Evolutionary conservation across 179 eudicot species (phyloP), one percentile per base, ranked within the genome.

Genomic region (Spinacia oleracea): DNA sequence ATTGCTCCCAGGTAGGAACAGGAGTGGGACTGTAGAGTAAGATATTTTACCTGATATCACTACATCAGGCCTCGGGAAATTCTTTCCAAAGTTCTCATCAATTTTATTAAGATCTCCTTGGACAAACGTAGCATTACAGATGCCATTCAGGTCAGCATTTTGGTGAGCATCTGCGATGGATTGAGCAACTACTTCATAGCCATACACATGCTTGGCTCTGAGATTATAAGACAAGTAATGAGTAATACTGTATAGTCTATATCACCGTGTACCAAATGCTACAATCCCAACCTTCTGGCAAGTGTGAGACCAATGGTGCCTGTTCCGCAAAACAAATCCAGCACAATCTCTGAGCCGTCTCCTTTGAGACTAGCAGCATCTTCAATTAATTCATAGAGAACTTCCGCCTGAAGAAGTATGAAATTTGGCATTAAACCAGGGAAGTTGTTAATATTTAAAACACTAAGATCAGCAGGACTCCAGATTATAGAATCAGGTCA

Each of bases 281-380:
- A 40, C 4, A 29, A 64, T 74, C 48, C 73, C 9, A 73, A 93
- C 98, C 89, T 91, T 86, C 80, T 93, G 64, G 98, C 98, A 48
- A 95, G 92, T 76, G 98, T 87, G 76, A 95, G 86, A 29, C 98
- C 98, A 63, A 96, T 96, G 71, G 99, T 96, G 79, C 99, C 99
- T 7, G 99, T 96, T 81, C 99, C 98, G 85, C 98, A 96, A 75
- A 96, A 96, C 68, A 96, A 82, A 84, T 96, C 99, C 70, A 96
- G 89, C 81, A 96, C 89, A 55, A 91, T 84, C 88, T 96, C 99
- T 31, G 97, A 88, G 63, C 91, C 93, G 80, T 96, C 98, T 81
- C 99, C 98, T 86, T 32, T 90, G 66, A 96, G 92, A 88, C 85
- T 85, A 76, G 97, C 90, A 79, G 86, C 90, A 45, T 96, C 96